phyloP scores from a whole-genome alignment of 2,329 filamentous ascomycete genomes.

The Microdochium trichocladiopsis region DNA sequence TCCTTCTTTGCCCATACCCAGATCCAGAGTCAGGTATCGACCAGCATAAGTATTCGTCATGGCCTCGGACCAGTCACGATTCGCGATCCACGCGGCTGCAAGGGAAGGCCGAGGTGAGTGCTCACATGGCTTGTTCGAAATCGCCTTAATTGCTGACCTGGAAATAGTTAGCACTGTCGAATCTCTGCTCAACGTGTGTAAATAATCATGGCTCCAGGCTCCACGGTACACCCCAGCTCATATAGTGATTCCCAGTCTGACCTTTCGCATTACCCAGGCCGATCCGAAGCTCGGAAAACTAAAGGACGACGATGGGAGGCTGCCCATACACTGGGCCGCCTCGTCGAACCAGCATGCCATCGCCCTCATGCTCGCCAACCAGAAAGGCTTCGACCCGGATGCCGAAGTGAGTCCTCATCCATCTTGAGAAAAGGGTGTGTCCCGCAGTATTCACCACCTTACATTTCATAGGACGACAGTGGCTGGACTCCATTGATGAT shows the following conservation, averaged over 20 bases:
- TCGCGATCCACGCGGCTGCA: conserved; percentile 79
- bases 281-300: conserved; percentile 68
- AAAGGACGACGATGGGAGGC: conserved; percentile 79
- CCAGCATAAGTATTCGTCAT: too few species aligned
- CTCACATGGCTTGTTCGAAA: neutral
- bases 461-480: conserved; percentile 69
- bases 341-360: conserved; percentile 77
- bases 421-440: too few species aligned
- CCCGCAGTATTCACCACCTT: too few species aligned
- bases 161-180: conserved; percentile 60
- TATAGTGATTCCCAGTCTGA: neutral
- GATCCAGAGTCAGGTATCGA: too few species aligned
- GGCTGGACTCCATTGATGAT: conserved; percentile 87
- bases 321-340: conserved; percentile 90
- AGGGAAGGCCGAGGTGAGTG: conserved; percentile 73
- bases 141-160: neutral
- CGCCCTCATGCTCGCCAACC: conserved; percentile 62
- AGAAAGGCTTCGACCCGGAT: conserved; percentile 75
- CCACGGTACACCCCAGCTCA: conserved; percentile 1
- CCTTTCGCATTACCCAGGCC: conserved; percentile 40
- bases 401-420: too few species aligned
- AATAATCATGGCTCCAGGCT: too few species aligned
- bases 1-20: neutral
- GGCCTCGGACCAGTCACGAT: conserved; percentile 49
- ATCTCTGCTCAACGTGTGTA: conserved; percentile 60